phyloP scores from a whole-genome alignment of 2,329 filamentous ascomycete genomes.

The Cytospora chrysosperma region DNA sequence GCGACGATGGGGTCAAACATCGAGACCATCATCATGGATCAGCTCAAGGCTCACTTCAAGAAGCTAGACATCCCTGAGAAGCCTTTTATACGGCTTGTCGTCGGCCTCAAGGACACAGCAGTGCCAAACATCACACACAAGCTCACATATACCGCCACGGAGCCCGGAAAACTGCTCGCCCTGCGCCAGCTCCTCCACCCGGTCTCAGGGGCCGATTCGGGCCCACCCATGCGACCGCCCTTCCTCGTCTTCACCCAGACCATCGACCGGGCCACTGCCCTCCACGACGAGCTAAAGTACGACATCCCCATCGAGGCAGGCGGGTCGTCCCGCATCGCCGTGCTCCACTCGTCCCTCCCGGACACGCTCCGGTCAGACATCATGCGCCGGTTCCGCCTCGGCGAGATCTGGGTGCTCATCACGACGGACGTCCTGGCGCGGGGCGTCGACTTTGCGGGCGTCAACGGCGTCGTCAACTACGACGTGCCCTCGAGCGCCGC shows the following conservation, averaged over 20 bases:
- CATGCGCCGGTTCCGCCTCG: slow-evolving; percentile 86
- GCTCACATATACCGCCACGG: slow-evolving; percentile 86
- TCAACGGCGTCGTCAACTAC: slow-evolving; percentile 97
- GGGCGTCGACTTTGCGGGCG: slow-evolving; percentile 89
- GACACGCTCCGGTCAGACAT: slow-evolving; percentile 73
- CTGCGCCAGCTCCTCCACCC: slow-evolving; percentile 88
- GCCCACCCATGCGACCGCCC: slow-evolving; percentile 71
- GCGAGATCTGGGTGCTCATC: slow-evolving; percentile 94
- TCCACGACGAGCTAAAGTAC: slow-evolving; percentile 88
- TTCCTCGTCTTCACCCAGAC: slow-evolving; percentile 97
- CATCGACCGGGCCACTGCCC: slow-evolving; percentile 81
- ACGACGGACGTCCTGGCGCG: slow-evolving; percentile 92
- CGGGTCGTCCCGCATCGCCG: slow-evolving; percentile 79
- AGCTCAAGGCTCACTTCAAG: slow-evolving; percentile 56
- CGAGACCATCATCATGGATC: slow-evolving; percentile 72
- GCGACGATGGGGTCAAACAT: slow-evolving; percentile 96
- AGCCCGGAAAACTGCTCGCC: slow-evolving; percentile 89
- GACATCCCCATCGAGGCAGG: slow-evolving; percentile 90
- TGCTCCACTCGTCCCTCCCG: slow-evolving; percentile 83
- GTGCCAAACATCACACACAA: slow-evolving; percentile 90
- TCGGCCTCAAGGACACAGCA: slow-evolving; percentile 94
- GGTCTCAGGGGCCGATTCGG: slow-evolving; percentile 53
- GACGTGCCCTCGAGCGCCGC: slow-evolving; percentile 91
- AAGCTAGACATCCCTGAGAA: slow-evolving; percentile 38
- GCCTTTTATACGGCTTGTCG: slow-evolving; percentile 77